These are phyloP conservation scores for Pseudogymnoascus sp. DNA, from an alignment of 2,329 filamentous ascomycete genomes.

Conservation along the genomic window DNA sequence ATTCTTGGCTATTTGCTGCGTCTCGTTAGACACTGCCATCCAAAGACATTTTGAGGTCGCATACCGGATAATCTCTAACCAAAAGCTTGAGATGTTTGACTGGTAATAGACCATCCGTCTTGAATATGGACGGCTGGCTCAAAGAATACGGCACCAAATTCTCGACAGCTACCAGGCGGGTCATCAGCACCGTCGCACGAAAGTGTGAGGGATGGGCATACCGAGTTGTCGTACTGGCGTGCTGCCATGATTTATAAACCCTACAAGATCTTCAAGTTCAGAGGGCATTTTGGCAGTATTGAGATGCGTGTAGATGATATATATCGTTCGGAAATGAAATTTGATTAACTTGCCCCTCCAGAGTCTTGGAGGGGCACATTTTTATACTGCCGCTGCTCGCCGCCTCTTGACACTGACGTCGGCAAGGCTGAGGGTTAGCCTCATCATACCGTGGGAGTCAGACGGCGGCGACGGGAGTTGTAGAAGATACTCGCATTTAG, in stretches of 20 bases:
- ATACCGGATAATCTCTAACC: slow-evolving; percentile 71
- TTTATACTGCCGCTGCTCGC: slow-evolving; percentile 2
- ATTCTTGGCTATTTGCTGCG: slow-evolving; percentile 81
- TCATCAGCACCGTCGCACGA: slow-evolving; percentile 17
- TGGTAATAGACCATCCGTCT: slow-evolving; percentile 66
- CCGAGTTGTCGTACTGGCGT: slow-evolving; percentile 79
- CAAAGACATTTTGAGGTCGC: background rate
- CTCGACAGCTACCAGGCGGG: slow-evolving; percentile 55
- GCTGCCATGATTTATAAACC: slow-evolving; percentile 87
- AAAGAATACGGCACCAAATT: slow-evolving; percentile 78
- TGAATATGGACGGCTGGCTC: slow-evolving; percentile 71
- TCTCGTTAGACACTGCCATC: slow-evolving; percentile 7
- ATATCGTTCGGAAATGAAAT: background rate
- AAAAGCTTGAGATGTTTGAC: slow-evolving; percentile 82
- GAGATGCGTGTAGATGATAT: background rate
- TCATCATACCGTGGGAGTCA: background rate
- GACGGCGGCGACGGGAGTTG: background rate
- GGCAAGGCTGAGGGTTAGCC: background rate
- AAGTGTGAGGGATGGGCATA: slow-evolving; percentile 29
- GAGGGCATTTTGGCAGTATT: slow-evolving; percentile 51
- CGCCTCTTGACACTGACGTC: slow-evolving; percentile 2
- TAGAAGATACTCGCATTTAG: background rate
- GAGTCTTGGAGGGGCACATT: background rate
- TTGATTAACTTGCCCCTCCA: background rate
- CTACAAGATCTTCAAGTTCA: slow-evolving; percentile 80